Percentiles rank a stretch among this genome's conserved stretches.
phyloP scores from a whole-genome alignment of 768 basidiomycete genomes.

The Boletellus emodensis region DNA sequence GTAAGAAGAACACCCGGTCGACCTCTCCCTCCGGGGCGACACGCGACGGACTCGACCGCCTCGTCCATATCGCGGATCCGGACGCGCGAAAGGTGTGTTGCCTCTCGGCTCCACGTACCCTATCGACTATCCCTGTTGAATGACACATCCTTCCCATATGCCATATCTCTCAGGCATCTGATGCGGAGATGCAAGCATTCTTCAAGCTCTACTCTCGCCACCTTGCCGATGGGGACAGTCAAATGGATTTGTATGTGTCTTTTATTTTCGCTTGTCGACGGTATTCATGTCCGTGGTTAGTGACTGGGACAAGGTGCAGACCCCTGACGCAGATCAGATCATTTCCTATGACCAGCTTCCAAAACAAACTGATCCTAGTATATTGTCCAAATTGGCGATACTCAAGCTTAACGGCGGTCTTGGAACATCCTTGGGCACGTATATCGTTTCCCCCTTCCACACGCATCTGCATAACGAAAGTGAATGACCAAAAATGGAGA shows the following conservation, averaged over 20 bases:
- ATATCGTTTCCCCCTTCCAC: background rate
- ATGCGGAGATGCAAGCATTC: conserved; percentile 95
- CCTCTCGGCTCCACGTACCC: conserved; percentile 36
- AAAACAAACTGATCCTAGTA: conserved; percentile 50
- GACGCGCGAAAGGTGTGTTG: conserved; percentile 50
- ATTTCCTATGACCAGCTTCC: conserved; percentile 76
- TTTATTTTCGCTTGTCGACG: conserved; percentile 6
- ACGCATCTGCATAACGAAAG: background rate
- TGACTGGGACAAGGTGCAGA: conserved; percentile 87
- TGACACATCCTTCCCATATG: background rate
- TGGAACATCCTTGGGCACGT: conserved; percentile 81
- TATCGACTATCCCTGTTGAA: background rate
- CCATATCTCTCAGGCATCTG: conserved; percentile 48
- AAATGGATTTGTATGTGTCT: conserved; percentile 72
- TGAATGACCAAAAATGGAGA: background rate
- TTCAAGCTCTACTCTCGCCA: conserved; percentile 96
- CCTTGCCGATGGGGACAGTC: conserved; percentile 83
- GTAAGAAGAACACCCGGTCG: conserved; percentile 47
- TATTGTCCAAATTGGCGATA: conserved; percentile 89
- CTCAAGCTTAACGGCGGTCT: conserved; percentile 95
- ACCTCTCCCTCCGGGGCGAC: conserved; percentile 44
- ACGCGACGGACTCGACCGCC: conserved; percentile 62
- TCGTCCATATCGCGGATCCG: conserved; percentile 59
- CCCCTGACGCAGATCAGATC: conserved; percentile 82
- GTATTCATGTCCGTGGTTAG: conserved; percentile 36